Conservation (phyloP, 495 filamentous ascomycete species). For the Penicillium nucicola region DNA sequence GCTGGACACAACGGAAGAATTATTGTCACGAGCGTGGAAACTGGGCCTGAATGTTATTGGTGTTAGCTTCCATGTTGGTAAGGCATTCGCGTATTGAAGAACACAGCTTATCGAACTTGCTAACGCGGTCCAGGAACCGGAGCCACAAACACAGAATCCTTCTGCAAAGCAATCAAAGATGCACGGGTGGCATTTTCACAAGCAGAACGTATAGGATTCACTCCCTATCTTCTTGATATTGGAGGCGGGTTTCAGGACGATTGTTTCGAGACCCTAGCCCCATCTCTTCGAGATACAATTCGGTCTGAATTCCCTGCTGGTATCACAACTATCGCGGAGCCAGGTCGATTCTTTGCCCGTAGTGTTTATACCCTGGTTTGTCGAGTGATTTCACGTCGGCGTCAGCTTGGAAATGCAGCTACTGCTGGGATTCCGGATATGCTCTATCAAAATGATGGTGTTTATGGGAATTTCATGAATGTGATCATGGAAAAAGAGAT, state of each 20-base stretch:
- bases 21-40: constrained; percentile 22
- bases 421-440: constrained; percentile 18
- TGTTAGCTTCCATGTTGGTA: constrained; percentile 37
- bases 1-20: constrained; percentile 8
- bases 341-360: constrained; percentile 29
- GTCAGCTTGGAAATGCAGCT: constrained; percentile 13
- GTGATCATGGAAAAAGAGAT: constrained; percentile 22
- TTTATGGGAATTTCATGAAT: constrained; percentile 35
- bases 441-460: constrained; percentile 36
- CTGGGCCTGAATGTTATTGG: constrained; percentile 28
- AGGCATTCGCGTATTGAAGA: background rate
- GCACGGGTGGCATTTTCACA: constrained; percentile 21
- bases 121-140: constrained; percentile 17
- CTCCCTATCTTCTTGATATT: constrained; percentile 23
- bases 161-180: constrained; percentile 23
- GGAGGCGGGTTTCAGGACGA: constrained; percentile 30
- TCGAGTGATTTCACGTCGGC: constrained; percentile 26
- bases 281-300: constrained; percentile 6
- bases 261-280: constrained; percentile 21
- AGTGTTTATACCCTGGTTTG: constrained; percentile 26
- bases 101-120: background rate
- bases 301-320: constrained; percentile 10
- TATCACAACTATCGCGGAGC: constrained; percentile 28
- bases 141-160: constrained; percentile 17
- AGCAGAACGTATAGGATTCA: constrained; percentile 10